phyloP scores from a whole-genome alignment of 441 rosid species.

The Dalechampia spathulata region DNA sequence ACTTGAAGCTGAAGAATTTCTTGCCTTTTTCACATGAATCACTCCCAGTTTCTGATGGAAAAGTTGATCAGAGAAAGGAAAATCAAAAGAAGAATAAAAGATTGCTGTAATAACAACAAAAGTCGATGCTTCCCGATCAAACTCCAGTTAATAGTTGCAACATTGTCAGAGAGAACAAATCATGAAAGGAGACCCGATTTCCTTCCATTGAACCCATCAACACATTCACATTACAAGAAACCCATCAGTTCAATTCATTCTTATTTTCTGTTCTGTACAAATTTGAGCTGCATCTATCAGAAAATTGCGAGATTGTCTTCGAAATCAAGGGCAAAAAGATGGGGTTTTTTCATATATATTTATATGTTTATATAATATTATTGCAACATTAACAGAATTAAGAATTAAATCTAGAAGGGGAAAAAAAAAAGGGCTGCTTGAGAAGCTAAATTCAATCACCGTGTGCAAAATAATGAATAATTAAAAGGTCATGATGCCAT shows the following conservation, averaged over 20 bases:
- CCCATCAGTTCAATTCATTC: too few relatives aligned
- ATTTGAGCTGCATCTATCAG: too few relatives aligned
- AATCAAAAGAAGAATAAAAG: background rate
- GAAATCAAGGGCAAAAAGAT: background rate
- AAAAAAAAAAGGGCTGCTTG: conserved; percentile 21
- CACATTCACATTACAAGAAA: background rate
- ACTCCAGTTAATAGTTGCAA: background rate
- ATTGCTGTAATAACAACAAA: background rate
- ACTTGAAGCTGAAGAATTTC: background rate
- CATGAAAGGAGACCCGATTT: background rate
- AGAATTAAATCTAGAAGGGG: background rate
- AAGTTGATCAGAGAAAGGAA: background rate
- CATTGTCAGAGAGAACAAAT: background rate
- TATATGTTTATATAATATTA: conserved; percentile 6
- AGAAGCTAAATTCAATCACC: conserved; percentile 33
- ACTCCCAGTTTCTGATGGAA: background rate
- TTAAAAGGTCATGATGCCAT: conserved; percentile 26
- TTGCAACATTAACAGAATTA: conserved; percentile 15
- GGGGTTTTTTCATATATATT: background rate
- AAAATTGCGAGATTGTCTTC: too few relatives aligned
- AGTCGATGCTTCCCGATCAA: background rate
- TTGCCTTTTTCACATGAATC: background rate
- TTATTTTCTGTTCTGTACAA: too few relatives aligned
- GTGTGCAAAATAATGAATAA: conserved; percentile 15
- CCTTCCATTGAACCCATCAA: background rate